Base-by-base conservation (phyloP, 306 rosid species). In the Vigna angularis region DNA sequence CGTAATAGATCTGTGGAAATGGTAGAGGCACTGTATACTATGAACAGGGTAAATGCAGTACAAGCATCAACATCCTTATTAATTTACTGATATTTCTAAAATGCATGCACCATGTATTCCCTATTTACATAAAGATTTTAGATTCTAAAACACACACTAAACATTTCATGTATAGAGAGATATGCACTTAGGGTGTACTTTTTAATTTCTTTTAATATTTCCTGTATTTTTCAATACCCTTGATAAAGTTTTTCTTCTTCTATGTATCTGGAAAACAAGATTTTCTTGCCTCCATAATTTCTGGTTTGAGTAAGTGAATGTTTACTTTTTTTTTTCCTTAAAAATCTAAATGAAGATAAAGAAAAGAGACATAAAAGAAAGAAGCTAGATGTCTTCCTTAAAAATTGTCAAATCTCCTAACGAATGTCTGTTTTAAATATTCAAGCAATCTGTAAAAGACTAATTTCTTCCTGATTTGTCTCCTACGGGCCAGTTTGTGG, bases 21-120 rank as follows among this genome's bases (percentile, higher is more conserved):
- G 97, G 98, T 89, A 56, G 99, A 95, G 84, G 97, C 99, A 16
- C 88, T 95, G 87, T 95, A 93, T 86, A 87, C 90, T 72, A 91
- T 89, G 93, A 95, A 91, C 83, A 88, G 87, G 89, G 99, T 91
- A 79, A 44, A 75, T 77, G 70, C 77, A 57, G 20, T 53, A 61
- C 66, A 72, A 32, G 50, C 77, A 77, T 82, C 61, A 59, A 49
- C 65, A 34, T 72, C 16, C 58, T 17, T 50, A 30, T 80, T 56
- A 79, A 62, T 63, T 82, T 79, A 50, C 51, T 51, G 55, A 45
- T 78, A 62, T 73, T 81, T 73, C 55, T 48, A n/a, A 77, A 61
- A 61, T 72, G 77, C 75, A 24, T 73, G 16, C 42, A 20, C 47
- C 66, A 11, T 8, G 32, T 16, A 18, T 66, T 83, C 83, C 48